phyloP scores from a whole-genome alignment of 257 asterid species.

The Salvia rosmarinus region DNA sequence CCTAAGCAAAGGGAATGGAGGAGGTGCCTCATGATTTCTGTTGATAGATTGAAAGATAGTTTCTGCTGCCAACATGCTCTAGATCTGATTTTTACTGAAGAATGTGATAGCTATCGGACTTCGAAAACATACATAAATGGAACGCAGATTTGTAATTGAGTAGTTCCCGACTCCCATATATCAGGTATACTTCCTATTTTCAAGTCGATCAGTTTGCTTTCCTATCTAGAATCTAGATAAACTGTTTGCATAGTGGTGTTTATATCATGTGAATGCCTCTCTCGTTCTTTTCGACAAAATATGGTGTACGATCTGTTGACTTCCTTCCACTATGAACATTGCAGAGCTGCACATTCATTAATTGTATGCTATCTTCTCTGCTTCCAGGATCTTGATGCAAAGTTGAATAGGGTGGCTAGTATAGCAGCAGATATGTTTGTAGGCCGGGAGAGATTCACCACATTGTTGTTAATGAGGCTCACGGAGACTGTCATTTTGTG shows the following conservation, averaged over 20 bases:
- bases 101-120: constrained; percentile 85
- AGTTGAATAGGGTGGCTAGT: constrained; percentile 84
- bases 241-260: neutral
- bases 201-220: constrained; percentile 26
- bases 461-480: constrained; percentile 90
- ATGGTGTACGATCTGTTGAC: neutral
- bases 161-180: constrained; percentile 94
- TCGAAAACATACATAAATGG: constrained; percentile 83
- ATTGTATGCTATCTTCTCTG: constrained; percentile 19
- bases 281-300: neutral
- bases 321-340: neutral
- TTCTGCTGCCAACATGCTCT: constrained; percentile 97
- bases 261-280: neutral
- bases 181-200: constrained; percentile 63
- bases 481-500: constrained; percentile 93
- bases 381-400: constrained; percentile 84
- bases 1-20: constrained; percentile 99
- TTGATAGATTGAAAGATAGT: constrained; percentile 92
- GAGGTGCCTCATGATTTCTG: constrained; percentile 74
- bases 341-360: constrained; percentile 7
- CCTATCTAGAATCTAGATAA: neutral
- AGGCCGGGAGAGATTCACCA: constrained; percentile 95
- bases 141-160: constrained; percentile 75
- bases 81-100: constrained; percentile 95
- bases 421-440: constrained; percentile 93